Evolutionary conservation across 2,329 filamentous ascomycete genomes (phyloP).

Genomic region (Hypoxylon sp.): DNA sequence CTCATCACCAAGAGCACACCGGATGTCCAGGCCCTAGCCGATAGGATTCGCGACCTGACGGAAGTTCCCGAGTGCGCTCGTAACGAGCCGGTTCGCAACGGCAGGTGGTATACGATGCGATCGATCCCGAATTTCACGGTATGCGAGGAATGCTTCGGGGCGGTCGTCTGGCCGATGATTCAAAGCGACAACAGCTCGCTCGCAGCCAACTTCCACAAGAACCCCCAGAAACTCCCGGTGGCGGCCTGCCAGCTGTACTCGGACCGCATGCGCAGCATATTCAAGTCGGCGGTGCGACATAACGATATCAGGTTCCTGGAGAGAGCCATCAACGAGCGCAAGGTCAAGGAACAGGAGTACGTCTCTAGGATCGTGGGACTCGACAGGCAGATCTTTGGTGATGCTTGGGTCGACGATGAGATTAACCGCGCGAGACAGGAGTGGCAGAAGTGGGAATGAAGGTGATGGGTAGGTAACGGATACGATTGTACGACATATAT

Average conservation of each 20-base stretch:
- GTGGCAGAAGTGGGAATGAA: conserved; percentile 72
- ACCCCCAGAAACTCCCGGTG: conserved; percentile 68
- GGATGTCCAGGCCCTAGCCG: conserved; percentile 74
- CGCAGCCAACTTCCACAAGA: conserved; percentile 75
- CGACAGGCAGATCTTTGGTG: conserved; percentile 55
- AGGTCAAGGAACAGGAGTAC: conserved; percentile 72
- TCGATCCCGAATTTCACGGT: conserved; percentile 83
- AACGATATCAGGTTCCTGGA: conserved; percentile 77
- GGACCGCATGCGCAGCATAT: conserved; percentile 81
- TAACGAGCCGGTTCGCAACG: conserved; percentile 73
- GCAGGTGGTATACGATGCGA: conserved; percentile 84
- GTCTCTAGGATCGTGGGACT: conserved; percentile 67
- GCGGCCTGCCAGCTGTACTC: conserved; percentile 86
- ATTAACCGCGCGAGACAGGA: conserved; percentile 67
- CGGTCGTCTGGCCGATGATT: conserved; percentile 78
- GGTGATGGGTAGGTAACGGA: neutral
- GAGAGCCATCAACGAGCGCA: conserved; percentile 69
- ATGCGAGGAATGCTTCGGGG: conserved; percentile 88
- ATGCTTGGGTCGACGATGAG: conserved; percentile 61
- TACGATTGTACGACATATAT: conserved; percentile 14
- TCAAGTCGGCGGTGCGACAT: conserved; percentile 74
- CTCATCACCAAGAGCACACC: conserved; percentile 62
- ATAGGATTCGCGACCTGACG: conserved; percentile 73
- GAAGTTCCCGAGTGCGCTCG: conserved; percentile 74
- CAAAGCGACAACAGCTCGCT: conserved; percentile 65